A percentile compares a stretch with the other conserved stretches of the same genome.
These are phyloP conservation scores for Madurella mycetomatis DNA, from an alignment of 2,329 filamentous ascomycete genomes.

Conservation along the genomic window DNA sequence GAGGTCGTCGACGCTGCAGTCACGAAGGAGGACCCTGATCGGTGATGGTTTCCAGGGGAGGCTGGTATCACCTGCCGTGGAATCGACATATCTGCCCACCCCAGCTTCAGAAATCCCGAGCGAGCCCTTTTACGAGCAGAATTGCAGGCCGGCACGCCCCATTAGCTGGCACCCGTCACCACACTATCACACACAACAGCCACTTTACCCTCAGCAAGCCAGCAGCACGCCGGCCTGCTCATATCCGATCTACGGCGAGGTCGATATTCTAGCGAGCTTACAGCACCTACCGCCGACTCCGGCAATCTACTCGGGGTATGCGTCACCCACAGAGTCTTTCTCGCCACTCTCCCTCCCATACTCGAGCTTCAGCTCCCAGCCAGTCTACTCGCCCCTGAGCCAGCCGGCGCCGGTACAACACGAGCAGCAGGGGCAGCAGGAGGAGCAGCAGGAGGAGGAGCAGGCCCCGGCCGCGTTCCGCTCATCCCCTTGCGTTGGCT, in stretches of 20 bases:
- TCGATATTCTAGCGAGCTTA: slow-evolving; percentile 39
- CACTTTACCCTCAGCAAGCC: slow-evolving; percentile 36
- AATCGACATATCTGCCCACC: slow-evolving; percentile 40
- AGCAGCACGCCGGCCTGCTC: slow-evolving; percentile 36
- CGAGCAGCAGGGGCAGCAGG: slow-evolving; percentile 10
- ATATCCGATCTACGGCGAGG: slow-evolving; percentile 38
- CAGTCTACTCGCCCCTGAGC: slow-evolving; percentile 32
- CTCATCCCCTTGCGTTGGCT: slow-evolving; percentile 4
- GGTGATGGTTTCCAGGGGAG: slow-evolving; percentile 41
- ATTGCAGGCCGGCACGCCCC: slow-evolving; percentile 49
- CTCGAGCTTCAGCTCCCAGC: slow-evolving; percentile 34
- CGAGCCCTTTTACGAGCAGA: slow-evolving; percentile 30
- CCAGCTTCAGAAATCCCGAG: slow-evolving; percentile 31
- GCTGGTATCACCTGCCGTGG: slow-evolving; percentile 36
- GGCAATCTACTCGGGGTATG: slow-evolving; percentile 53
- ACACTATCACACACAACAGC: slow-evolving; percentile 37
- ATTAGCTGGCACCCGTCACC: slow-evolving; percentile 73
- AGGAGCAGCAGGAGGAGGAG: slow-evolving; percentile 11
- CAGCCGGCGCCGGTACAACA: slow-evolving; percentile 2
- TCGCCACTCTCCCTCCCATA: slow-evolving; percentile 51
- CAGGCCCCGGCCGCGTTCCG: slow-evolving; percentile 3
- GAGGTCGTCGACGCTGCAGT: slow-evolving; percentile 45
- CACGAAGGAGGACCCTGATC: slow-evolving; percentile 54
- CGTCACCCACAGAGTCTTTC: slow-evolving; percentile 49
- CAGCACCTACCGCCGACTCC: slow-evolving; percentile 50